A percentile compares a stretch with the other conserved stretches of the same genome.
Evolutionary conservation across 176 grass and related monocot genomes (phyloP).

Genomic region (Raddia distichophylla): DNA sequence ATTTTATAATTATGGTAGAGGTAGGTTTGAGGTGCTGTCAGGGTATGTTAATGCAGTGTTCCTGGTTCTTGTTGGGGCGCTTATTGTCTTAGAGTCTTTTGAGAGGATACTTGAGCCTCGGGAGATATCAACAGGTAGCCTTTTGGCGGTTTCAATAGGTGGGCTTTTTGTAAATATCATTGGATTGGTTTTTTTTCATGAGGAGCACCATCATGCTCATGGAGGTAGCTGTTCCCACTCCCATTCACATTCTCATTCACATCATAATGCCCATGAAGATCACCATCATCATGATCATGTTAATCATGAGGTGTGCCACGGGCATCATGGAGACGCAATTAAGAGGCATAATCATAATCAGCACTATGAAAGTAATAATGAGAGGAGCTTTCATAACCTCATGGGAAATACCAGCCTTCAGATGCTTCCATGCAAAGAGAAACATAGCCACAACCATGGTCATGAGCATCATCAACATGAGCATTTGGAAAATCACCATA

Average conservation of each 20-base stretch:
- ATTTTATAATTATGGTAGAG: conserved; percentile 84
- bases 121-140: conserved; percentile 91
- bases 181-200: conserved; percentile 96
- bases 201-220: conserved; percentile 98
- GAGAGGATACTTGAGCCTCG: conserved; percentile 96
- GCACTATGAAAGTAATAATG: background rate
- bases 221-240: conserved; percentile 83
- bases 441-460: conserved; percentile 45
- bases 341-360: conserved; percentile 40
- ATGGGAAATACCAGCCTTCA: conserved; percentile 30
- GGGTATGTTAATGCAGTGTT: conserved; percentile 98
- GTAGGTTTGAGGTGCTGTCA: conserved; percentile 94
- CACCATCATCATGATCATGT: conserved; percentile 38
- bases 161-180: conserved; percentile 86
- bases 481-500: conserved; percentile 45
- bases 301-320: conserved; percentile 43
- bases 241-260: conserved; percentile 51
- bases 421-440: conserved; percentile 19
- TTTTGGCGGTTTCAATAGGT: conserved; percentile 86
- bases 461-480: conserved; percentile 63
- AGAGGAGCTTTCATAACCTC: conserved; percentile 18
- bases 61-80: conserved; percentile 77
- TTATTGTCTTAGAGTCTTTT: conserved; percentile 89
- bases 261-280: conserved; percentile 44
- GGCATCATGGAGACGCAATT: conserved; percentile 44